Base-by-base conservation (phyloP, 2,329 filamentous ascomycete species). In the Podosphaera leucotricha region DNA sequence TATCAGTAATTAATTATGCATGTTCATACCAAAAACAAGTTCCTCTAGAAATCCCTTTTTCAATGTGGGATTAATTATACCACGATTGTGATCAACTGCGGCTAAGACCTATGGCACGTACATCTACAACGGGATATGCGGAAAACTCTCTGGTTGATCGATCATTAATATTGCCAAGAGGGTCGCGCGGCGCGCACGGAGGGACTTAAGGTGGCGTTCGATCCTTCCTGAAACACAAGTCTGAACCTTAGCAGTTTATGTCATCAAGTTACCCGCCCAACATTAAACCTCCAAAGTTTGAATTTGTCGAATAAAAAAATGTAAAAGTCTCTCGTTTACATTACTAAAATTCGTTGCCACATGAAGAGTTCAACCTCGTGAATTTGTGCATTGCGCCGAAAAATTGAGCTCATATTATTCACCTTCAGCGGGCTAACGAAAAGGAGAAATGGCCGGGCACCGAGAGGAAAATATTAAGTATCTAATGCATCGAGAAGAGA, bases 381-480 rank as follows among this genome's bases (percentile, higher is more conserved):
- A 24, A 24, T 24, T 24, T 8, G 22, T 24, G 22, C 22, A 24
- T 24, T 33, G 28, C 24, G 11, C 6, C 24, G 24, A 28, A 6
- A 11, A 6, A 33, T n/a, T 33, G 28, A 33, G 10, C 28, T 33
- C 28, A 33, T 33, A 33, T 13, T 13, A 33, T 33, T 33, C 13
- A 11, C 11, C 11, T 7, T 3, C 28, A n/a, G 15, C 28, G 13
- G 15, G 13, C 3, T n/a, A 33, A 1, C 11, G 8, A 4, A 11
- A 13, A 13, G 28, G 28, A 7, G 15, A 33, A 19, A 59, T 59
- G 57, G 50, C 54, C 47, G 48, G 52, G 48, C 53, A 50, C 18
- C 40, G 46, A 30, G 52, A 55, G 48, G 55, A 58, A 50, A 52
- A 48, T 38, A 44, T 46, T 19, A 49, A 53, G 33, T 51, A 58